These are phyloP conservation scores for Elsinoe australis DNA, from an alignment of 2,329 filamentous ascomycete genomes.

Conservation along the genomic window DNA sequence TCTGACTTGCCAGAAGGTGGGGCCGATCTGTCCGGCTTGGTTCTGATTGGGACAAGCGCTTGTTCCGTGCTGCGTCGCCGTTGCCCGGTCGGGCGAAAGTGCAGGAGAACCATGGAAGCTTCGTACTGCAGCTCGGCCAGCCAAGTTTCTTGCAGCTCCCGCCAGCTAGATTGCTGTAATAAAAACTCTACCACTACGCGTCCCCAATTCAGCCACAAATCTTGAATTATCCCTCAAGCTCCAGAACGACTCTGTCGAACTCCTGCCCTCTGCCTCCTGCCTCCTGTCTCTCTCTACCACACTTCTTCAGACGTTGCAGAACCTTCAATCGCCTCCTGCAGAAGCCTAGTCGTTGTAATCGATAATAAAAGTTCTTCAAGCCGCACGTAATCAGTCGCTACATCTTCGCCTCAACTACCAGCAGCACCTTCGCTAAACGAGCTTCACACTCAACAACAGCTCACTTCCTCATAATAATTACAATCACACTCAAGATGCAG, in stretches of 20 bases:
- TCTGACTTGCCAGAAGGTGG: no score
- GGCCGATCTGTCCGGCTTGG: neutral
- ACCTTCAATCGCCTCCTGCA: conserved; percentile 2
- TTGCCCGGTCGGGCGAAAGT: conserved; percentile 8
- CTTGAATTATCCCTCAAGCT: neutral
- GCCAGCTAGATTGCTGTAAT: neutral
- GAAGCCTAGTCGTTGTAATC: conserved; percentile 10
- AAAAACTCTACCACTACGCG: conserved; percentile 4
- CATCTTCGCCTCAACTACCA: no score
- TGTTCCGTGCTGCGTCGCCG: neutral
- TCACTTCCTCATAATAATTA: neutral
- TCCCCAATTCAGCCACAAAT: conserved; percentile 11
- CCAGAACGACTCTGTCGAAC: conserved; percentile 10
- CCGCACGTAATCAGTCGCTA: conserved; percentile 9
- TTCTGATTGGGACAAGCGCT: neutral
- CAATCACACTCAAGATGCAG: conserved; percentile 8
- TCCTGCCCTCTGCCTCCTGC: no score
- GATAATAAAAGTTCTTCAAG: conserved; percentile 14
- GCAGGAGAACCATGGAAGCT: neutral
- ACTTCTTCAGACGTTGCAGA: conserved; percentile 11
- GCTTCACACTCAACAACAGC: neutral
- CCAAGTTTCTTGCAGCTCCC: no score
- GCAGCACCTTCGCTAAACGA: neutral
- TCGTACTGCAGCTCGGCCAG: no score
- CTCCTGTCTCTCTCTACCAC: conserved; percentile 15